These are phyloP conservation scores for Penicillium daleae DNA, from an alignment of 495 filamentous ascomycete species.

Conservation along the genomic window DNA sequence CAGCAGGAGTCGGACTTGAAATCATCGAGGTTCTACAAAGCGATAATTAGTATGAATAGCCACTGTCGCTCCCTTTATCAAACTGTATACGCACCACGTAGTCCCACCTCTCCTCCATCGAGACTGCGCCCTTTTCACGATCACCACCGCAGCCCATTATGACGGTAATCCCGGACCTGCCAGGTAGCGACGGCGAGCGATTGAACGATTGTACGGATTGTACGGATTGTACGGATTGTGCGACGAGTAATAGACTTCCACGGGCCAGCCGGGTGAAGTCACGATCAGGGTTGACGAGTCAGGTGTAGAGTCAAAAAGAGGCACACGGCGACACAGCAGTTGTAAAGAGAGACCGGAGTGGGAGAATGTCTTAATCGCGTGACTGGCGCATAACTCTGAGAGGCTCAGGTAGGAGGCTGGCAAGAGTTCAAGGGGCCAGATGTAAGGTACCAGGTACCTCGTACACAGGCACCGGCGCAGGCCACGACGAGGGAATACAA, in stretches of 20 bases:
- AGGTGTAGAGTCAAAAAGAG: conserved; percentile 14
- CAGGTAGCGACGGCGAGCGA: conserved; percentile 28
- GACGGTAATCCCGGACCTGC: conserved; percentile 37
- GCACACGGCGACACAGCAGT: conserved; percentile 3
- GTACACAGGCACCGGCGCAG: conserved; percentile 2
- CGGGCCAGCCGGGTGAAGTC: conserved; percentile 51
- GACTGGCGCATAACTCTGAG: conserved; percentile 29
- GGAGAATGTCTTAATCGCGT: conserved; percentile 23
- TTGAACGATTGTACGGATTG: conserved; percentile 14
- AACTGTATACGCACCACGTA: conserved; percentile 71
- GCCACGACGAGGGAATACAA: conserved; percentile 12
- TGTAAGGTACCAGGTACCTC: conserved; percentile 9
- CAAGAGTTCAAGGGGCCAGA: neutral
- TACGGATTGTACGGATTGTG: conserved; percentile 15
- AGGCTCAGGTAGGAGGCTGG: conserved; percentile 17
- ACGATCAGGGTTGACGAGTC: conserved; percentile 15
- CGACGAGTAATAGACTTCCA: conserved; percentile 36
- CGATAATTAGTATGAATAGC: conserved; percentile 14
- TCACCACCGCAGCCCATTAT: conserved; percentile 77
- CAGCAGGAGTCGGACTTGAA: conserved; percentile 82
- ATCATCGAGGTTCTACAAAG: conserved; percentile 76
- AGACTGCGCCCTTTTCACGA: conserved; percentile 67
- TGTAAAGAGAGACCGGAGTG: conserved; percentile 17
- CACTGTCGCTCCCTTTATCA: neutral
- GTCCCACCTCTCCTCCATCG: conserved; percentile 89